These are phyloP conservation scores for Arthrocladium fulminans DNA, from an alignment of 2,329 filamentous ascomycete species.

Conservation along the genomic window DNA sequence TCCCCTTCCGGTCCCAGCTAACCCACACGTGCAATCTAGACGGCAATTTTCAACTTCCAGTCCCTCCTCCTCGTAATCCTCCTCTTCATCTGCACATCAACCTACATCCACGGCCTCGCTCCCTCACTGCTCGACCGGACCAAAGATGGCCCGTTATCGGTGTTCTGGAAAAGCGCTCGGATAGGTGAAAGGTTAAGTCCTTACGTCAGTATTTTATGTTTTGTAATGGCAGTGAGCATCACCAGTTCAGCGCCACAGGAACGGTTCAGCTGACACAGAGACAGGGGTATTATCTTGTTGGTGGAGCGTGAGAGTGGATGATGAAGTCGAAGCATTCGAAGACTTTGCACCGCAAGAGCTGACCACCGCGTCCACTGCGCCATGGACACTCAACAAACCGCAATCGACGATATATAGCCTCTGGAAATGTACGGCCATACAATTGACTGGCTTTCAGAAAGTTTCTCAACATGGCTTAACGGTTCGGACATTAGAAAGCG, in stretches of 20 bases:
- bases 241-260: constrained; percentile 15
- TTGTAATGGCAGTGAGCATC: constrained; percentile 75
- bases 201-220: constrained; percentile 88
- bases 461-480: too few relatives aligned
- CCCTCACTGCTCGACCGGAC: constrained; percentile 86
- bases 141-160: constrained; percentile 78
- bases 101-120: constrained; percentile 85
- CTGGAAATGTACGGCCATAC: too few relatives aligned
- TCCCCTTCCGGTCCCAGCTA: constrained; percentile 3
- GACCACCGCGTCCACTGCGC: too few relatives aligned
- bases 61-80: constrained; percentile 90
- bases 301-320: not conserved
- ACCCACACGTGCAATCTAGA: constrained; percentile 42
- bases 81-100: constrained; percentile 89
- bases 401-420: too few relatives aligned
- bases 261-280: not conserved
- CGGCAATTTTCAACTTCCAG: constrained; percentile 98
- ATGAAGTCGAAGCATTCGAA: too few relatives aligned
- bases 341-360: too few relatives aligned
- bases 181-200: constrained; percentile 89
- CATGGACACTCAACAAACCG: too few relatives aligned
- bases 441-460: too few relatives aligned
- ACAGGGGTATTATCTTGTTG: constrained; percentile 7
- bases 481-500: too few relatives aligned
- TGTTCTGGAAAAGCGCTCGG: constrained; percentile 93